Evolutionary conservation across 73 alveolate genomes (phyloP), one percentile per base, ranked within the genome.

Genomic region (Paramecium biaurelia): DNA sequence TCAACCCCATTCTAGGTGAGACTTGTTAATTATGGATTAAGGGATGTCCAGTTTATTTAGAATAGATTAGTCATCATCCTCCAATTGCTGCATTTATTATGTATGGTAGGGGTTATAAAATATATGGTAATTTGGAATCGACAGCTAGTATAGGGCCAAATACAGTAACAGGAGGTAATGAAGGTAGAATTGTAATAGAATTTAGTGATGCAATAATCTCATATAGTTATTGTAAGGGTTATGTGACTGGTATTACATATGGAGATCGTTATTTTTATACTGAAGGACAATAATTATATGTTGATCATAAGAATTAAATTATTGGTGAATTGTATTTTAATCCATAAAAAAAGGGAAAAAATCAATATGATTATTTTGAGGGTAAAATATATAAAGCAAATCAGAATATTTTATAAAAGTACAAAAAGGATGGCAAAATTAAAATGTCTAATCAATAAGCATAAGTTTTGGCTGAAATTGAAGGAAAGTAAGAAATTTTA

Each of bases 1-100:
- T 96, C 95, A 96, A 95, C 85, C 99, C 99, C 0, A 95, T 96
- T 38, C 32, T 96, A 23, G 99, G 99, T 11, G 99, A 96, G 84
- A 96, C 99, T 15, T 96, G 45, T 85, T 86, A 96, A 76, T 94
- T 95, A n/a, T 88, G 85, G 88, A 32, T 93, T 15, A 97, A 97
- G n/a, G 86, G 89, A 43, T 42, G 92, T 24, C 94, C 86, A n/a
- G 67, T 56, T 10, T 90, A 70, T 26, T 47, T 89, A 32, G 94
- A 90, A 49, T 72, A 90, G 47, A 49, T 70, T 9, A 76, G 85
- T 38, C 94, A 90, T 90, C 94, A 90, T 90, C 94, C 94, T 41
- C 94, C 94, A n/a, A 90, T 90, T 28, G 47, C 94, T 11, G 67
- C 58, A 42, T 90, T 85, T 84, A 67, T 41, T 43, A 28, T 90